Evolutionary conservation across 768 basidiomycete species (phyloP), one percentile per base, ranked within the genome.

Genomic region (Sistotremastrum suecicum): DNA sequence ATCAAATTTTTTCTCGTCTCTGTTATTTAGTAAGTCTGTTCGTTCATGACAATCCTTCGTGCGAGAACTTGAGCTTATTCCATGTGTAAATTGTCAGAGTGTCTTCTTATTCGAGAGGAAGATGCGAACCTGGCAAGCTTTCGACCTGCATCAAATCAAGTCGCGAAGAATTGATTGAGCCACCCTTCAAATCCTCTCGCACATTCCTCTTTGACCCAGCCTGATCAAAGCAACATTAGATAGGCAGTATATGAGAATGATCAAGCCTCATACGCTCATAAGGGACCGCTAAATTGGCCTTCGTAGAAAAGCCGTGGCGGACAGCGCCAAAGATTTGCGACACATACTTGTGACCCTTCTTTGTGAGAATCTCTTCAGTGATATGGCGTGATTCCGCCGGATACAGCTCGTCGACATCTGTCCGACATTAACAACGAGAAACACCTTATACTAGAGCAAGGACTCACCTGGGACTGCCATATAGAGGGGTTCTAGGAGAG

Each of bases 161-260:
- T 20, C 20, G 20, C 20, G 20, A 37, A 38, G 30, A 78, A 76
- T 33, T 73, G 59, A 42, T 63, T 57, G 54, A 77, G 76, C 74
- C 76, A 78, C 3, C 54, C 56, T 30, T 71, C 56, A 40, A 75
- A 62, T 36, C 69, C 66, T 1, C 67, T 62, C 3, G 75, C 75
- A 5, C 72, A 70, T 45, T 77, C 70, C 52, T 78, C 76, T 50
- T 76, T 77, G 0, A 73, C 74, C 69, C 75, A 78, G n/a, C 74
- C 76, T 78, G 41, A 41, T 30, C 11, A 40, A 28, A 29, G 30
- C 28, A 12, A 9, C n/a, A 52, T 7, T 29, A 20, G 36, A 34
- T 1, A 20, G 20, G 20, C 20, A 20, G 20, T 20, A 20, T 20
- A 20, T 20, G 20, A 20, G 20, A 20, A 20, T 20, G 20, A 20